Base-by-base conservation (phyloP, 1,139 yeast genomes). In the Geotrichum australiense region DNA sequence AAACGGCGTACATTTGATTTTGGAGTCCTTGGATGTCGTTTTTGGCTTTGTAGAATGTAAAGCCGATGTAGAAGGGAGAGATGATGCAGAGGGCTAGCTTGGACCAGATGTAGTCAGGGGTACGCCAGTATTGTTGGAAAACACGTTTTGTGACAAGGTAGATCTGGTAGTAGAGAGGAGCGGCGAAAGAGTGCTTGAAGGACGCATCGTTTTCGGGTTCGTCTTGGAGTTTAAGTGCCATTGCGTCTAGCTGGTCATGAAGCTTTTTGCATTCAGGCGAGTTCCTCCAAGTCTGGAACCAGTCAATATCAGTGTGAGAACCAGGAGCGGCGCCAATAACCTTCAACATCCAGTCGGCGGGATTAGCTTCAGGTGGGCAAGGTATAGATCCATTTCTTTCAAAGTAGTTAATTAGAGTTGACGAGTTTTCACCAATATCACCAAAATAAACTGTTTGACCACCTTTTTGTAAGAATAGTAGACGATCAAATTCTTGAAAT, bases 301-400 rank as follows among this genome's bases (percentile, higher is more conserved):
- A 81, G 57, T 81, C 81, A 51, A 73, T 74, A 36, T 67, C 70
- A 27, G 85, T 82, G 46, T 70, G 72, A 24, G 84, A 73, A 21
- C 86, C 87, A 4, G 89, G 87, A 24, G 87, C 89, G 32, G 87
- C 87, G 42, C 87, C 87, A 57, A 80, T 80, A 43, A 79, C 83
- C 50, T 76, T 79, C 53, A 81, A 66, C 85, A 81, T 81, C 86
- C 86, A 81, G 58, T 81, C 91, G 3, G 89, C 89, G 8, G 89
- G 91, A 54, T 81, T 81, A 8, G 83, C 86, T 37, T 71, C 73
- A 16, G 69, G 65, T 6, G 86, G 86, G 63, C 83, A 79, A 37
- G 75, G 75, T 20, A 57, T 60, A 24, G 87, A 80, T 34, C 91
- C 91, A 53, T 81, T 63, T 12, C 62, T 58, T 56, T 82, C 93